Evolutionary conservation across 1,284 basidiomycete species (phyloP).

Genomic region (Cerrena zonata): DNA sequence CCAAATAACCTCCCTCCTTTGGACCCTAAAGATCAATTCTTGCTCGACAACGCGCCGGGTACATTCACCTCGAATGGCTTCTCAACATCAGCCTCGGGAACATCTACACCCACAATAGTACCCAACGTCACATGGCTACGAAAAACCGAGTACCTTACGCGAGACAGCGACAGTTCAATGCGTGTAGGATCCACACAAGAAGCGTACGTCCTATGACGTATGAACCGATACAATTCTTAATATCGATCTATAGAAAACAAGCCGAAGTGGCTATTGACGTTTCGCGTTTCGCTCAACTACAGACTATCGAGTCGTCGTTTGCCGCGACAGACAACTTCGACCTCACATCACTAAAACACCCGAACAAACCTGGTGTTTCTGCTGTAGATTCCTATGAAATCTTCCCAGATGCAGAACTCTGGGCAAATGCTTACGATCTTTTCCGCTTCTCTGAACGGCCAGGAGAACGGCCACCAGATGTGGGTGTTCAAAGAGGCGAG

Average conservation of each 20-base stretch:
- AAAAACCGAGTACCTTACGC: conserved; percentile 80
- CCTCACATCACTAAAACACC: conserved; percentile 62
- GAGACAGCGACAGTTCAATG: conserved; percentile 51
- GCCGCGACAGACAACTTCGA: conserved; percentile 55
- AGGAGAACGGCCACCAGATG: conserved; percentile 65
- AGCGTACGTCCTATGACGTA: conserved; percentile 37
- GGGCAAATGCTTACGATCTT: conserved; percentile 85
- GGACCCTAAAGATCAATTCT: conserved; percentile 67
- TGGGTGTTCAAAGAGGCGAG: conserved; percentile 24
- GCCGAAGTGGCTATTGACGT: conserved; percentile 58
- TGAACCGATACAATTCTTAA: conserved; percentile 1
- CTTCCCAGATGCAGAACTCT: conserved; percentile 81
- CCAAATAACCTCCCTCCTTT: conserved; percentile 53
- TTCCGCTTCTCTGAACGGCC: conserved; percentile 87
- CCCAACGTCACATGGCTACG: conserved; percentile 81
- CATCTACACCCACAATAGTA: conserved; percentile 33
- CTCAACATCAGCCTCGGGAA: conserved; percentile 24
- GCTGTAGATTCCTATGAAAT: conserved; percentile 83
- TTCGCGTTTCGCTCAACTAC: conserved; percentile 73
- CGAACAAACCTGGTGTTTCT: conserved; percentile 70
- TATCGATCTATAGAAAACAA: conserved; percentile 36
- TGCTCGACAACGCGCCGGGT: conserved; percentile 55
- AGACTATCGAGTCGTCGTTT: conserved; percentile 81
- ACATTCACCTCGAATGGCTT: conserved; percentile 36
- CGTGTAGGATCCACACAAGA: conserved; percentile 45